Evolutionary conservation across 306 rosid genomes (phyloP), one percentile per base, ranked within the genome.

Genomic region (Trichosanthes cucumerina): DNA sequence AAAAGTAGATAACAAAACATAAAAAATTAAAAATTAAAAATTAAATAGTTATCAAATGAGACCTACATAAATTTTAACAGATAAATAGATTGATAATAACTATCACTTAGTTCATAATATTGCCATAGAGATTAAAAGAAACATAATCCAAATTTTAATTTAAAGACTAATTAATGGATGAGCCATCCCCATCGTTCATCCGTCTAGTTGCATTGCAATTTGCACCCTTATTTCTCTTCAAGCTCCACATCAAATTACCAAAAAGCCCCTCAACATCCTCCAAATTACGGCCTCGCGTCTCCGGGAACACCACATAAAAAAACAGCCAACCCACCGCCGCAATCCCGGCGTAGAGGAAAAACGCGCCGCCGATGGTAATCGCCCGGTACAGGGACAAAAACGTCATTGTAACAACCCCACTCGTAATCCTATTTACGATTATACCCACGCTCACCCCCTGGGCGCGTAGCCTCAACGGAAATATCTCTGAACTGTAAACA

Each of bases 211-310:
- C 13, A 63, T 43, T n/a, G n/a, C n/a, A n/a, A n/a, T n/a, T n/a
- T n/a, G n/a, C n/a, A n/a, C n/a, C 23, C 5, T 68, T 75, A n/a
- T 78, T 78, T 2, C 83, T 82, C 18, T 82, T 58, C 19, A 26
- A 19, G 49, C 79, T 89, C 78, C 80, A 81, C 8, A 49, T 5
- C 15, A 87, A 80, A 15, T 83, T 72, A 54, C 98, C 98, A 66
- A 94, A 94, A 59, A 91, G 84, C 9, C 86, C 86, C 38, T 88
- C 96, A 84, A 94, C 91, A 0, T 92, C 96, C 34, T 94, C 98
- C 0, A 94, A 93, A 8, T 93, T 86, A 54, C 89, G 82, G 0
- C 98, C 97, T 13, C 23, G 82, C 7, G 98, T 94, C 66, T 94
- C 98, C 2, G 97, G 98, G 18, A 94, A 81, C 80, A 92, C 9